Evolutionary conservation across 208 protist species (phyloP), one percentile per base, ranked within the genome.

Genomic region (Phytomonas francai): DNA sequence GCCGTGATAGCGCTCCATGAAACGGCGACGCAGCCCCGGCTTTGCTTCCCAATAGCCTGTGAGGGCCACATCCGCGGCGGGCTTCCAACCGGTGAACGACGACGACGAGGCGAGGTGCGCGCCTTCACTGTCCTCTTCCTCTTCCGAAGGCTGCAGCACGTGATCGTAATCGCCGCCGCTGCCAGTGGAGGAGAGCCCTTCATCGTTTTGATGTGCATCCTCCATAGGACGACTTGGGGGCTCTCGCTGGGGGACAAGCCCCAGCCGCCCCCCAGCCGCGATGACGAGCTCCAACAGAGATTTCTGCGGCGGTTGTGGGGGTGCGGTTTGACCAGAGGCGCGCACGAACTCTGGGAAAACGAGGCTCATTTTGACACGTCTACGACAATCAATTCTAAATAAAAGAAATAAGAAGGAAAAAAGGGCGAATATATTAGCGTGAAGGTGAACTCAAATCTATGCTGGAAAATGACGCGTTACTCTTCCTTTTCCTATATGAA

Each of bases 271-370:
- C 8, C 73, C 79, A 0, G 85, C 80, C 64, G 85, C 89, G 34
- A 89, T 80, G 25, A 94, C 89, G 32, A 94, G 59, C 66, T 94
- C 76, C 62, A 90, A 78, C 62, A 94, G 66, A 0, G 89, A 94
- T 66, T 87, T 88, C 32, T 84, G 68, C 12, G 68, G 65, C 39
- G 68, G 65, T 8, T 39, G 9, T 51, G 57, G 45, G 22, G 67
- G 36, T 25, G 71, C 51, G 3, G 54, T 66, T 51, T 84, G 77
- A 4, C 70, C 78, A 58, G 79, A 85, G 9, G 83, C 68, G 3
- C 79, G 78, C 31, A 81, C 81, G 68, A 88, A 88, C 1, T 58
- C 68, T 0, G 83, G 83, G 56, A 88, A 88, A 12, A 68, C 28
- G n/a, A 81, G 33, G 33, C 8, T 36, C 33, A 36, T 36, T 8